These are phyloP conservation scores for Castanea crenata DNA, from an alignment of 306 rosid genomes.

Conservation along the genomic window DNA sequence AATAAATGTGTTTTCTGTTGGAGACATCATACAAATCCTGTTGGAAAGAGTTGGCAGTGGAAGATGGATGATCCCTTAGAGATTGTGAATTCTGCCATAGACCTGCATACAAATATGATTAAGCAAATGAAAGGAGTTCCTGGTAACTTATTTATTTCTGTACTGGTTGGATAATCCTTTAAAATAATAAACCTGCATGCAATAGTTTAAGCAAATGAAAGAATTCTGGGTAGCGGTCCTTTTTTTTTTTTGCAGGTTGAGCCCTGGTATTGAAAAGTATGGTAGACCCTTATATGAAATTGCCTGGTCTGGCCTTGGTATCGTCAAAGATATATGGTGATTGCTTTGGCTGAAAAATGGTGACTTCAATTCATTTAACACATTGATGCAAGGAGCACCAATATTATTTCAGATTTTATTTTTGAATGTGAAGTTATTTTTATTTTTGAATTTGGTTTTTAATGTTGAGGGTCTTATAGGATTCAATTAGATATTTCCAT, in stretches of 20 bases:
- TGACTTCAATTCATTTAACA: slow-evolving; percentile 5
- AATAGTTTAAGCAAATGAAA: background rate
- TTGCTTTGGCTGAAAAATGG: slow-evolving; percentile 2
- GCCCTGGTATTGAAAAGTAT: background rate
- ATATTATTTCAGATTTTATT: no score
- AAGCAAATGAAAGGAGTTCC: slow-evolving; percentile 99
- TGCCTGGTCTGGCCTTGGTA: background rate
- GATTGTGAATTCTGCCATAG: slow-evolving; percentile 83
- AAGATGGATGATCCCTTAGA: slow-evolving; percentile 91
- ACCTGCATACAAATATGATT: slow-evolving; percentile 81
- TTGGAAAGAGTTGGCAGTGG: slow-evolving; percentile 99
- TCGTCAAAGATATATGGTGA: background rate
- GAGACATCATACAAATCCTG: slow-evolving; percentile 99
- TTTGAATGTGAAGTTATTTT: no score
- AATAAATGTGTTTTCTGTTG: slow-evolving; percentile 99
- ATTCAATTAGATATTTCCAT: no score
- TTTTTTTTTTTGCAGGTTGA: slow-evolving; percentile 4
- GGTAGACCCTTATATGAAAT: slow-evolving; percentile 5
- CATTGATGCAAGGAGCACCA: background rate
- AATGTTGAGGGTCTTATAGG: no score
- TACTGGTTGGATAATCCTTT: slow-evolving; percentile 16
- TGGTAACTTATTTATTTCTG: slow-evolving; percentile 45
- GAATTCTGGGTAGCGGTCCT: background rate
- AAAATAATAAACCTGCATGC: background rate
- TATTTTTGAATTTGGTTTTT: no score